Conservation (phyloP, 257 asterid genomes). For the Asclepias syriaca region DNA sequence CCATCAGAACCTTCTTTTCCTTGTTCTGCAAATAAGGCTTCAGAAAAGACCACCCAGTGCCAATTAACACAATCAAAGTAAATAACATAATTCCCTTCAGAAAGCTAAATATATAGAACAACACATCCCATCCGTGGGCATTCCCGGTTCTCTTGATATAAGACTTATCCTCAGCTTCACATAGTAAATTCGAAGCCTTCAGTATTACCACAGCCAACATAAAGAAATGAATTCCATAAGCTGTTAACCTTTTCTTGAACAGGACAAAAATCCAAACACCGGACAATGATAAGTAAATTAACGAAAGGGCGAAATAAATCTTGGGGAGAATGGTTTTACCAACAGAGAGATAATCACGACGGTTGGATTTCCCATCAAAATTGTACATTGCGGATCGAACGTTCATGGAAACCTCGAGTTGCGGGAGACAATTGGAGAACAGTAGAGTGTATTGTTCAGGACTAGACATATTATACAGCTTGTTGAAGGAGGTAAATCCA, state of each 20-base stretch:
- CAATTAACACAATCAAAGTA: slow-evolving; percentile 70
- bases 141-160: slow-evolving; percentile 60
- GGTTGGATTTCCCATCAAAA: slow-evolving; percentile 45
- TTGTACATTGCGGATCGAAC: slow-evolving; percentile 71
- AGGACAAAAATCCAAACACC: slow-evolving; percentile 49
- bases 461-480: slow-evolving; percentile 33
- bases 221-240: slow-evolving; percentile 60
- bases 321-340: slow-evolving; percentile 67
- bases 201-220: slow-evolving; percentile 64
- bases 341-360: slow-evolving; percentile 69
- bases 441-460: slow-evolving; percentile 79
- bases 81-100: slow-evolving; percentile 63
- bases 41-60: slow-evolving; percentile 87
- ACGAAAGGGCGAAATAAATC: slow-evolving; percentile 54
- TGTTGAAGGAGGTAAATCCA: slow-evolving; percentile 22
- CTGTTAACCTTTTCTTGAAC: slow-evolving; percentile 55
- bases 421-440: slow-evolving; percentile 63
- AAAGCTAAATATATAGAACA: slow-evolving; percentile 68
- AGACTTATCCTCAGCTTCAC: slow-evolving; percentile 83
- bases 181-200: slow-evolving; percentile 57
- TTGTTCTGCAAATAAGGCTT: slow-evolving; percentile 82
- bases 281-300: slow-evolving; percentile 44
- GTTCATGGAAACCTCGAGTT: slow-evolving; percentile 53
- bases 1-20: slow-evolving; percentile 84
- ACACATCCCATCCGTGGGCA: slow-evolving; percentile 84